Evolutionary conservation across 352 stramenopile genomes (phyloP), one percentile per base, ranked within the genome.

Genomic region (Phytophthora colocasiae): DNA sequence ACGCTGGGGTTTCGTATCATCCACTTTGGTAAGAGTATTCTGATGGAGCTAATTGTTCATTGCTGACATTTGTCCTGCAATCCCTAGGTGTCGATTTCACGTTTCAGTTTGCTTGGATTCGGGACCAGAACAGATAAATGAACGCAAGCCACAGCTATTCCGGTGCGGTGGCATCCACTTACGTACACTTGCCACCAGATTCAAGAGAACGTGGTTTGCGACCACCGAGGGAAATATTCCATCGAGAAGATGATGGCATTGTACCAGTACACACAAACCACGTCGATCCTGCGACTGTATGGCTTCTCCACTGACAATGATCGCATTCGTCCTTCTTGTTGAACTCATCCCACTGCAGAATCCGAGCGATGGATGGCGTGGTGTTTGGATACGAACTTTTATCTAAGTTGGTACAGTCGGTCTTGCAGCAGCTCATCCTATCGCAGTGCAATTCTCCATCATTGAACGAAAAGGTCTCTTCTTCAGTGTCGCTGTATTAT

Each of bases 51-150:
- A 27, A 51, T 4, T 44, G 29, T 43, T 47, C 8, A 45, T 24
- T 39, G 45, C 34, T 29, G 29, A 29, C 15, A 19, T 40, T 15
- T 26, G n/a, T 40, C 50, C 11, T 65, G 22, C 3, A 31, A 15
- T 68, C 11, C 4, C 15, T 29, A 73, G 66, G 66, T 7, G 49
- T 62, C 19, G 66, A 73, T 12, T 73, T 73, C 15, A 66, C 66
- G 0, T 61, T 73, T 31, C 53, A 58, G 9, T 73, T 73, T 65
- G 39, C 47, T 36, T 73, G 66, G 66, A 69, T 63, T 47, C 44
- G 29, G 4, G 19, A 44, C 10, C 43, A 47, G 36, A 29, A 43
- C 8, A 56, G 8, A 6, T 63, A 58, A 51, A 43, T 36, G 9
- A 36, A 22, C 17, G 15, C 29, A 50, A 56, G 14, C 19, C 52